These are phyloP conservation scores for Diutina siamensis DNA, from an alignment of 1,139 yeast genomes.

Conservation along the genomic window DNA sequence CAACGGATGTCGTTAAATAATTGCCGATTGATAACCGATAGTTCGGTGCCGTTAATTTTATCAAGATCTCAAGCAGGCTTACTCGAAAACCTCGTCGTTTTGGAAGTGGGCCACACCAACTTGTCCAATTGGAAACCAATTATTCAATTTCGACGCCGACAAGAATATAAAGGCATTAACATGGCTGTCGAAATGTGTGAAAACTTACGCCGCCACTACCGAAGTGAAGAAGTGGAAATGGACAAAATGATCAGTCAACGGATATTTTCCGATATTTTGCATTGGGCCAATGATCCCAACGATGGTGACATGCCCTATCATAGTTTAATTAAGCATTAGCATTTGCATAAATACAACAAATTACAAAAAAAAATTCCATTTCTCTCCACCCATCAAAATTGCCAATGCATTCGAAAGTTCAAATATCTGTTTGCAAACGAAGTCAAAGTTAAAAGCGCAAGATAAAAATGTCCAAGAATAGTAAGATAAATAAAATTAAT, in stretches of 20 bases:
- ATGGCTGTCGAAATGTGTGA: conserved; percentile 74
- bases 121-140: conserved; percentile 53
- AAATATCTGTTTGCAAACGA: too few relatives aligned
- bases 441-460: neutral
- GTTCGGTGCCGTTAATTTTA: conserved; percentile 53
- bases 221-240: neutral
- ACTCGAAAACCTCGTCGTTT: conserved; percentile 53
- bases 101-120: conserved; percentile 58
- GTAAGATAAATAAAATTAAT: too few relatives aligned
- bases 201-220: neutral
- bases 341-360: neutral
- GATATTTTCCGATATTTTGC: conserved; percentile 5
- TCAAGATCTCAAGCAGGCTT: conserved; percentile 21
- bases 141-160: conserved; percentile 55
- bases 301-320: conserved; percentile 5
- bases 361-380: neutral
- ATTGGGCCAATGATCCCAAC: conserved; percentile 6
- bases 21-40: conserved; percentile 55
- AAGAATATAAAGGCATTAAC: conserved; percentile 38
- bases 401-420: too few relatives aligned
- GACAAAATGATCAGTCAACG: conserved; percentile 1
- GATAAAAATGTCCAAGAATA: too few relatives aligned
- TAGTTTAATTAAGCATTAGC: conserved; percentile 1
- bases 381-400: neutral
- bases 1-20: conserved; percentile 70